Percentiles rank a stretch among this genome's conserved stretches.
Conservation (phyloP, 345 rosid species). For the Hibiscus tridactylites region DNA sequence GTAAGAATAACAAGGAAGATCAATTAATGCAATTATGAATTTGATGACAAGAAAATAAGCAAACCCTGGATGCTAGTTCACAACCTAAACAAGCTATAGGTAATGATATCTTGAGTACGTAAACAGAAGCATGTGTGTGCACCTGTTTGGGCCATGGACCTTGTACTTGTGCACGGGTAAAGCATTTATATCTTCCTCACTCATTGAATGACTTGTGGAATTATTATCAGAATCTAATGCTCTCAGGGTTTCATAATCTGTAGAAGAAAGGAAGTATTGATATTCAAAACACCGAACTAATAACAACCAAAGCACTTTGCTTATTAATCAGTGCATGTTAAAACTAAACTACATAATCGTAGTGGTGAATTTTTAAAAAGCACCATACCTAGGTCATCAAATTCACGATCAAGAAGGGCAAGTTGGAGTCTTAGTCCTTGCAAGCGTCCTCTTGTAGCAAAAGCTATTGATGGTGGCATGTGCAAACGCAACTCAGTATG, state of each 20-base stretch:
- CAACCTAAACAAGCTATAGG: neutral
- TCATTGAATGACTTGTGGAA: conserved; percentile 47
- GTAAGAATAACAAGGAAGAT: neutral
- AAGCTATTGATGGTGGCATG: conserved; percentile 59
- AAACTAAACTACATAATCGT: neutral
- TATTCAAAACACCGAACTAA: neutral
- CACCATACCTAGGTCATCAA: conserved; percentile 56
- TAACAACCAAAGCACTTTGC: neutral
- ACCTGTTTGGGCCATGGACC: conserved; percentile 41
- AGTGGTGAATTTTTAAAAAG: neutral
- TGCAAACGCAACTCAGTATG: conserved; percentile 59
- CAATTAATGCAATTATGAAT: neutral
- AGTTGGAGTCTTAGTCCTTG: conserved; percentile 72
- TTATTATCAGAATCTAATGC: conserved; percentile 50
- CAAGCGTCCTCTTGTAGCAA: conserved; percentile 61
- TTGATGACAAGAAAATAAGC: neutral
- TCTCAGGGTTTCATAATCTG: conserved; percentile 69
- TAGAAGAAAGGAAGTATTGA: neutral
- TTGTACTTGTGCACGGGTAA: conserved; percentile 58
- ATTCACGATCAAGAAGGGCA: conserved; percentile 63
- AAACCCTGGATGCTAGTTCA: neutral
- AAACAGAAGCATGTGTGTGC: conserved; percentile 6
- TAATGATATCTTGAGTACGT: neutral
- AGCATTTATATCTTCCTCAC: conserved; percentile 67
- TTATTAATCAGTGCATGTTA: neutral